These are phyloP conservation scores for Neurospora sublineolata DNA, from an alignment of 495 filamentous ascomycete species.

Conservation along the genomic window DNA sequence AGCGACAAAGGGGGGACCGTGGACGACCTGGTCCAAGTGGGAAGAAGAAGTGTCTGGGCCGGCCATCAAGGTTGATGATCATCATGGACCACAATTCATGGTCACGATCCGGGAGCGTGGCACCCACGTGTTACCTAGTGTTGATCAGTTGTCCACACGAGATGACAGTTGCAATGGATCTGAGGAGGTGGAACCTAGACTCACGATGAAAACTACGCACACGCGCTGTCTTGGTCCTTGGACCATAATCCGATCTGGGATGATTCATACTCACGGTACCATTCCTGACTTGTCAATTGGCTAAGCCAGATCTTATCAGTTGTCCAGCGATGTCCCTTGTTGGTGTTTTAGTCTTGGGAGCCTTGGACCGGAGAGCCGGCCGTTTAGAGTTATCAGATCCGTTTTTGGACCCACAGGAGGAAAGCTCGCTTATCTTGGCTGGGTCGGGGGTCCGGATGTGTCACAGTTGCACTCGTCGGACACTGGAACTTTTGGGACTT, in stretches of 20 bases:
- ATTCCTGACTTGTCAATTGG: not conserved
- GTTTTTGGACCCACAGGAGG: not conserved
- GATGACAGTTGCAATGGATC: not conserved
- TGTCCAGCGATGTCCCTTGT: not conserved
- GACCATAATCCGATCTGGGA: not conserved
- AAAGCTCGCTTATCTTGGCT: not conserved
- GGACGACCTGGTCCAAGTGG: not conserved
- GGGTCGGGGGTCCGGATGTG: not conserved
- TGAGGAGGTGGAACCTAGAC: not conserved
- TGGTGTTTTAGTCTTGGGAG: not conserved
- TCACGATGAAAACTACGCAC: not conserved
- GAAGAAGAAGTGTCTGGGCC: not conserved
- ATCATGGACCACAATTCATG: not conserved
- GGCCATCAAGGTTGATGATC: not conserved
- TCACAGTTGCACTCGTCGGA: not conserved
- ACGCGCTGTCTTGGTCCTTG: not conserved
- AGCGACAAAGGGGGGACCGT: not conserved
- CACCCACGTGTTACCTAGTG: not conserved
- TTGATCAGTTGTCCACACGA: not conserved
- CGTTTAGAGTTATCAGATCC: slow-evolving; percentile 15
- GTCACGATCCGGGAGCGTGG: not conserved
- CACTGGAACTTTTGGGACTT: not conserved
- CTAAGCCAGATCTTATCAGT: not conserved
- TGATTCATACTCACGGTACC: not conserved
- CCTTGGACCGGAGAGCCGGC: too few relatives aligned